Evolutionary conservation across 495 filamentous ascomycete species (phyloP).

Genomic region (Clohesyomyces aquaticus): DNA sequence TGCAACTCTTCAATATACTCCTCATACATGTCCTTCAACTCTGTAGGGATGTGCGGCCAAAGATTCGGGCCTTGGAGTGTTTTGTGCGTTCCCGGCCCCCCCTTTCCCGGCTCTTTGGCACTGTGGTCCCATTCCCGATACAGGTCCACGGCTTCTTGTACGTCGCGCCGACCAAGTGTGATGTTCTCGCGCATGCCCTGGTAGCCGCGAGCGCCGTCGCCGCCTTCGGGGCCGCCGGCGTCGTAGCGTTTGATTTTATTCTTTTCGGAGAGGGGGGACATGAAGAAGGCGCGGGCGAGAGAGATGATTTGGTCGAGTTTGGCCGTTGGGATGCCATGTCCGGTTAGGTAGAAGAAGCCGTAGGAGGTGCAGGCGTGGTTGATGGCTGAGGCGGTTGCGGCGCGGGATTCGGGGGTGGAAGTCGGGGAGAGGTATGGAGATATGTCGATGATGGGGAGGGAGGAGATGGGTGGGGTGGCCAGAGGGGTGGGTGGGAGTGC

Average conservation of each 20-base stretch:
- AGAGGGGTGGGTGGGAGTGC: not conserved
- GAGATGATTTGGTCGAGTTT: slow-evolving; percentile 37
- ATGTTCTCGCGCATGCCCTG: slow-evolving; percentile 45
- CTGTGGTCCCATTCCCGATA: slow-evolving; percentile 39
- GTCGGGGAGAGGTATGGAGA: slow-evolving; percentile 38
- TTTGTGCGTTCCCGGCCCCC: slow-evolving; percentile 19
- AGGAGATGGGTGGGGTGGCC: not conserved
- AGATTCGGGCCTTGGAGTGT: slow-evolving; percentile 42
- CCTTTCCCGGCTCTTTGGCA: not conserved
- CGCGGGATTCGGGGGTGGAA: slow-evolving; percentile 11
- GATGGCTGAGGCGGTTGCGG: slow-evolving; percentile 27
- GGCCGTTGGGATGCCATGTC: slow-evolving; percentile 41
- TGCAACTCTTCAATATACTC: slow-evolving; percentile 38
- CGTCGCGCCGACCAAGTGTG: slow-evolving; percentile 35
- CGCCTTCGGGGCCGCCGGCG: slow-evolving; percentile 32
- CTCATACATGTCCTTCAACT: slow-evolving; percentile 35
- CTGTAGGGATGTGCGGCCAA: slow-evolving; percentile 37
- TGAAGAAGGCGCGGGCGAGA: slow-evolving; percentile 45
- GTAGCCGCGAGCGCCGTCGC: slow-evolving; percentile 45
- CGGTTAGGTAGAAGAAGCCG: slow-evolving; percentile 48
- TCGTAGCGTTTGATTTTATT: slow-evolving; percentile 38
- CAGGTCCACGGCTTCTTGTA: slow-evolving; percentile 45
- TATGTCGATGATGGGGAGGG: slow-evolving; percentile 43
- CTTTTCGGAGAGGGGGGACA: slow-evolving; percentile 37
- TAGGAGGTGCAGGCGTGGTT: slow-evolving; percentile 38